phyloP scores from a whole-genome alignment of 2,329 filamentous ascomycete genomes.

The Verticillium klebahnii region DNA sequence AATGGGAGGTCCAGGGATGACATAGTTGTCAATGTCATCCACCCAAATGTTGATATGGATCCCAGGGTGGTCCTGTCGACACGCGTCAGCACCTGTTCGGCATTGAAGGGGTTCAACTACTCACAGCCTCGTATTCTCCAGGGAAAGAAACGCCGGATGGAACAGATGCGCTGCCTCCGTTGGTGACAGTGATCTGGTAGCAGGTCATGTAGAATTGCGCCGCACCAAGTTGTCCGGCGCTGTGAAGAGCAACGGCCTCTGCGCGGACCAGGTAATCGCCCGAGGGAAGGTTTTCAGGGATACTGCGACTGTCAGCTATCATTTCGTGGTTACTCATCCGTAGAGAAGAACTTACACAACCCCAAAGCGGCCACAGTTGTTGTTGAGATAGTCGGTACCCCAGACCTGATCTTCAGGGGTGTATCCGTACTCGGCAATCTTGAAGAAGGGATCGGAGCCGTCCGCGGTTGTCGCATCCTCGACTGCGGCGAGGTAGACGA shows the following conservation, averaged over 20 bases:
- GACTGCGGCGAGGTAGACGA: slow-evolving; percentile 44
- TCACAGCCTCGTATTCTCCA: slow-evolving; percentile 8
- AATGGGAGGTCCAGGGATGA: slow-evolving; percentile 12
- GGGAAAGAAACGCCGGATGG: slow-evolving; percentile 16
- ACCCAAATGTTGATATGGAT: slow-evolving; percentile 2
- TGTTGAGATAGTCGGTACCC: slow-evolving; percentile 6
- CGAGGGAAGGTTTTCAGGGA: slow-evolving; percentile 33
- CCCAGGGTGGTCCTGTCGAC: not conserved
- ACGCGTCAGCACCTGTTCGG: not conserved
- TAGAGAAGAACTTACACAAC: not conserved
- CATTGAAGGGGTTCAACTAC: not conserved
- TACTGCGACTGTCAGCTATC: not conserved
- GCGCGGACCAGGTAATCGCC: slow-evolving; percentile 39
- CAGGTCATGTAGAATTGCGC: slow-evolving; percentile 11
- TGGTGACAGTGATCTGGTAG: slow-evolving; percentile 19
- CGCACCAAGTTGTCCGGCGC: slow-evolving; percentile 21
- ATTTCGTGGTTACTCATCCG: not conserved
- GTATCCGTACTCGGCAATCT: slow-evolving; percentile 41
- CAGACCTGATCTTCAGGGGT: slow-evolving; percentile 10
- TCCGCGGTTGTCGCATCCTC: slow-evolving; percentile 37
- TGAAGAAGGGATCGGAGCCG: slow-evolving; percentile 43
- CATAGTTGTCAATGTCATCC: slow-evolving; percentile 5
- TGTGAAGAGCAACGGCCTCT: slow-evolving; percentile 39
- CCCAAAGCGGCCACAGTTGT: slow-evolving; percentile 2
- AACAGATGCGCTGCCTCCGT: slow-evolving; percentile 15